Conservation (phyloP, 495 filamentous ascomycete species). For the Cercophora newfieldiana region DNA sequence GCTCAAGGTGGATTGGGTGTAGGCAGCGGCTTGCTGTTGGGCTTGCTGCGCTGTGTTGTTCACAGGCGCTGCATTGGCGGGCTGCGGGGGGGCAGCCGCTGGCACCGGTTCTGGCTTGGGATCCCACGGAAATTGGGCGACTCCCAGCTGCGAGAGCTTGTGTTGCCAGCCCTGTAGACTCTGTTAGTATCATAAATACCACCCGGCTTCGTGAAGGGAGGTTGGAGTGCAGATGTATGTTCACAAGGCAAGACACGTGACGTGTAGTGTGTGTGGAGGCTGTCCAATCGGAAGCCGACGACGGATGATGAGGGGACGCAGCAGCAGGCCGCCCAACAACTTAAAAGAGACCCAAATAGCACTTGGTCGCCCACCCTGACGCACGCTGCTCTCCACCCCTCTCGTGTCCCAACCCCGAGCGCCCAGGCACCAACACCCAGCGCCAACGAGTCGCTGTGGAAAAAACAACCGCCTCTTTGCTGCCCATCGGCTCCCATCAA, state of each 20-base stretch:
- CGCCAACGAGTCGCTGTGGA: slow-evolving; percentile 6
- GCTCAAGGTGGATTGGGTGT: slow-evolving; percentile 39
- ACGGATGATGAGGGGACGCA: slow-evolving; percentile 20
- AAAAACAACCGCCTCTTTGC: not conserved
- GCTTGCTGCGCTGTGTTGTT: slow-evolving; percentile 37
- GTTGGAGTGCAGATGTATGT: slow-evolving; percentile 6
- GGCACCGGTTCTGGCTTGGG: slow-evolving; percentile 61
- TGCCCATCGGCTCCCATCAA: not conserved
- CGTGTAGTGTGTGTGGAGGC: slow-evolving; percentile 6
- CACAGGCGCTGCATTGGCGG: slow-evolving; percentile 39
- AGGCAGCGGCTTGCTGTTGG: slow-evolving; percentile 32
- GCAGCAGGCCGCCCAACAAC: slow-evolving; percentile 21
- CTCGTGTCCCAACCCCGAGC: slow-evolving; percentile 23
- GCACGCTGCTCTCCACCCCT: slow-evolving; percentile 47
- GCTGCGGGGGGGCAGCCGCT: slow-evolving; percentile 34
- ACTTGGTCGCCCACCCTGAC: slow-evolving; percentile 49
- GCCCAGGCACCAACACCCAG: slow-evolving; percentile 11
- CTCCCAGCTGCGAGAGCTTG: slow-evolving; percentile 76
- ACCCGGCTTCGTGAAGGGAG: slow-evolving; percentile 4
- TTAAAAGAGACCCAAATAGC: slow-evolving; percentile 59
- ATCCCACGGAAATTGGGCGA: slow-evolving; percentile 95
- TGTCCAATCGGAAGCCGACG: slow-evolving; percentile 31
- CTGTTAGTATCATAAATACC: slow-evolving; percentile 13
- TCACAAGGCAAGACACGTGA: slow-evolving; percentile 31
- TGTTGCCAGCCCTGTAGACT: slow-evolving; percentile 81